A percentile compares a stretch with the other conserved stretches of the same genome.
phyloP scores from a whole-genome alignment of 805 yeast genomes.

The Metschnikowia matae region DNA sequence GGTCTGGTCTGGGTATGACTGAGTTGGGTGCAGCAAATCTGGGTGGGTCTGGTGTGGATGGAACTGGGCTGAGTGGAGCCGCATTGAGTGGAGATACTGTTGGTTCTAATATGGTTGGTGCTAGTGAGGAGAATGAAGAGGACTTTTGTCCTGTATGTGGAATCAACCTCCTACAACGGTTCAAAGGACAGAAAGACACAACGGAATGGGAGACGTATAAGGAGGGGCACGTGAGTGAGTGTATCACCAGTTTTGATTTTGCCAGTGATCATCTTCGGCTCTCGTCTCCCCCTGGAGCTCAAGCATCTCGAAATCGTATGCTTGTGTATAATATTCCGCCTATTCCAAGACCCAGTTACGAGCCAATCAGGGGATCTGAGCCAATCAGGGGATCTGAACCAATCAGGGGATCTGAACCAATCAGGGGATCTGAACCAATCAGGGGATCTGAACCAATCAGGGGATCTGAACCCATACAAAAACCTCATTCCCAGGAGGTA shows the following conservation, averaged over 20 bases:
- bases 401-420: conserved; percentile 4
- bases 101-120: too few species aligned
- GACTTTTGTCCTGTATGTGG: conserved; percentile 44
- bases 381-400: conserved; percentile 10
- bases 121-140: conserved; percentile 18
- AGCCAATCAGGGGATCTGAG: conserved; percentile 21
- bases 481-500: too few species aligned
- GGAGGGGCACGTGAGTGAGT: conserved; percentile 67
- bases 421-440: conserved; percentile 14
- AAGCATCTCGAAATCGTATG: conserved; percentile 66
- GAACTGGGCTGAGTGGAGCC: too few species aligned
- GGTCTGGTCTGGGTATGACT: too few species aligned
- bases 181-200: conserved; percentile 13
- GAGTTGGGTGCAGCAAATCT: too few species aligned
- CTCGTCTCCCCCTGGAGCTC: conserved; percentile 22
- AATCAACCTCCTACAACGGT: conserved; percentile 24
- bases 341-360: conserved; percentile 38
- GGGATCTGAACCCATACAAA: too few species aligned
- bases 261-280: conserved; percentile 51
- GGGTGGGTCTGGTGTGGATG: too few species aligned
- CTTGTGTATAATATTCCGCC: conserved; percentile 65
- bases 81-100: too few species aligned
- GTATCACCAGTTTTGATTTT: conserved; percentile 70
- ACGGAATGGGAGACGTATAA: conserved; percentile 36
- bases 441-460: conserved; percentile 14